Evolutionary conservation across 352 stramenopile genomes (phyloP).

Genomic region (Pythium phragmitis): DNA sequence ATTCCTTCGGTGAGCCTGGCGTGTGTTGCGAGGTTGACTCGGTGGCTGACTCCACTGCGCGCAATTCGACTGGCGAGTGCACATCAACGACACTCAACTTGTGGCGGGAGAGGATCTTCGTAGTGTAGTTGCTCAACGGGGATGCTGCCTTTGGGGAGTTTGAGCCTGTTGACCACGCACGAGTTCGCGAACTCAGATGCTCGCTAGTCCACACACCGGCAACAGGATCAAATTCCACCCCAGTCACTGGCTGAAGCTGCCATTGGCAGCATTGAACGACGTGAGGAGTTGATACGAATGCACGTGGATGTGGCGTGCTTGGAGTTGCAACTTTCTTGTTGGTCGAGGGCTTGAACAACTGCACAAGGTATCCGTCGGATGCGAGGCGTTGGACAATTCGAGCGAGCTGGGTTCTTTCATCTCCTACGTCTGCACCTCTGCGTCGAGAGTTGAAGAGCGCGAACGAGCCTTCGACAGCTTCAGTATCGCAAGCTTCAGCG

Average conservation of each 20-base stretch:
- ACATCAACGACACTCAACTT: neutral
- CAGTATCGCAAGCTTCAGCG: neutral
- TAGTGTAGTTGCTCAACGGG: constrained; percentile 1
- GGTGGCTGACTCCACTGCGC: neutral
- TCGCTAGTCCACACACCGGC: neutral
- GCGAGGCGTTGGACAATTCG: constrained; percentile 30
- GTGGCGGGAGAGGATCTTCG: neutral
- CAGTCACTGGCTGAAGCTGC: constrained; percentile 14
- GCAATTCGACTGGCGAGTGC: neutral
- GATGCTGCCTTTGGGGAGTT: neutral
- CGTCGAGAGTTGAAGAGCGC: neutral
- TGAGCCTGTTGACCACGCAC: neutral
- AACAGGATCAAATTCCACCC: neutral
- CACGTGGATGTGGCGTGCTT: neutral
- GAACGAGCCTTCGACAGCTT: constrained; percentile 1
- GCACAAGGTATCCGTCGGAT: constrained; percentile 37
- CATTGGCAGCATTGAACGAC: constrained; percentile 43
- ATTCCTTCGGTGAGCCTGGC: neutral
- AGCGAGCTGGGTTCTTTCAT: constrained; percentile 35
- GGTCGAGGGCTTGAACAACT: constrained; percentile 31
- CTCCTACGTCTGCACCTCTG: constrained; percentile 10
- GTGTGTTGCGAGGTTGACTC: neutral
- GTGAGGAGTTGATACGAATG: constrained; percentile 40
- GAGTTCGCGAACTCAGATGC: neutral
- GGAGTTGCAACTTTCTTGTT: neutral